Conservation (phyloP, 108 stramenopile species). For the Cyclostephanos invisitatus region DNA sequence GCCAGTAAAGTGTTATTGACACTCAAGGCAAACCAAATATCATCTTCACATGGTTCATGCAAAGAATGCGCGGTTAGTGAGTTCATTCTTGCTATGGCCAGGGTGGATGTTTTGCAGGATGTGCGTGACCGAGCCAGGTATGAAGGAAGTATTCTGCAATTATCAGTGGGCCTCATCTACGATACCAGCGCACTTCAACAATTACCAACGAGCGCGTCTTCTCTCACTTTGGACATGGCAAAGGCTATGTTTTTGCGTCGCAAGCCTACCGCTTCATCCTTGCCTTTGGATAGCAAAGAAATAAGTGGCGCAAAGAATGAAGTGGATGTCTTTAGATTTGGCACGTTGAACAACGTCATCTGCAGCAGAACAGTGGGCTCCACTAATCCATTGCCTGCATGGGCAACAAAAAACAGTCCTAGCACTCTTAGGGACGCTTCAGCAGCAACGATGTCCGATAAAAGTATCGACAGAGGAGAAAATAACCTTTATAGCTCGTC, state of each 20-base stretch:
- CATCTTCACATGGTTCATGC: constrained; percentile 8
- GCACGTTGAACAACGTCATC: constrained; percentile 82
- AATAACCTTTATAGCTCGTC: constrained; percentile 29
- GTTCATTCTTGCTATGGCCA: constrained; percentile 92
- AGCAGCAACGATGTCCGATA: constrained; percentile 16
- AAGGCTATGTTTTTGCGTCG: constrained; percentile 54
- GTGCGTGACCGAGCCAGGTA: constrained; percentile 95
- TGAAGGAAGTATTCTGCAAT: constrained; percentile 79
- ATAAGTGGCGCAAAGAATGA: constrained; percentile 28
- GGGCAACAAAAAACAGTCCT: constrained; percentile 84
- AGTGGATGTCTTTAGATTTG: constrained; percentile 69
- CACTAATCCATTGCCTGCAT: constrained; percentile 81
- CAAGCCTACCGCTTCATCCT: constrained; percentile 66
- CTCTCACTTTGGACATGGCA: constrained; percentile 48
- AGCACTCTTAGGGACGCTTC: constrained; percentile 74
- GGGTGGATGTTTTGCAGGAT: constrained; percentile 90
- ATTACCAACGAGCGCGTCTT: constrained; percentile 21
- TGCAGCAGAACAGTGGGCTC: constrained; percentile 67
- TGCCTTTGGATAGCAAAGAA: constrained; percentile 57
- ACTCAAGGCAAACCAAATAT: constrained; percentile 23
- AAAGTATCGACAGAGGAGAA: constrained; percentile 12
- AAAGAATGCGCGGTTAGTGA: constrained; percentile 68
- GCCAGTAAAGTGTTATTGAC: constrained; percentile 79
- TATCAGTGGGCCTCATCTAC: constrained; percentile 54
- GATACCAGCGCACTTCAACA: constrained; percentile 61